phyloP scores from a whole-genome alignment of 2,329 filamentous ascomycete genomes.

The Tothia fuscella region DNA sequence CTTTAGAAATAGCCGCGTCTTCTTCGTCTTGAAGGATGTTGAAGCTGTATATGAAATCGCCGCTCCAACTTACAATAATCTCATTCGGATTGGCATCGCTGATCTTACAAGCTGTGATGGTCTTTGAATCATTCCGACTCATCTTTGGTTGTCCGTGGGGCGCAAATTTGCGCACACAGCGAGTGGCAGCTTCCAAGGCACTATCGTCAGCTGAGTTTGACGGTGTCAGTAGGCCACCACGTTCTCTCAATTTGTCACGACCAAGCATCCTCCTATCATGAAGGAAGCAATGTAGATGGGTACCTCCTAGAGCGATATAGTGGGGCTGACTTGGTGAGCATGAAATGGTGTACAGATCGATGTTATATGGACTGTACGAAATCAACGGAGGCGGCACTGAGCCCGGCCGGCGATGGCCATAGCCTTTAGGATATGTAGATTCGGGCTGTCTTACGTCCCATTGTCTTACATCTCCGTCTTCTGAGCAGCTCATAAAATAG shows the following conservation, averaged over 20 bases:
- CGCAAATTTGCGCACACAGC: slow-evolving; percentile 55
- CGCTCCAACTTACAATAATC: slow-evolving; percentile 56
- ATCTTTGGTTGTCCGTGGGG: slow-evolving; percentile 45
- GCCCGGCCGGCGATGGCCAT: neutral
- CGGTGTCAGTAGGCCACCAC: slow-evolving; percentile 35
- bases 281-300: slow-evolving; percentile 55
- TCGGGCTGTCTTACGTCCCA: slow-evolving; percentile 56
- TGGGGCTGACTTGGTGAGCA: slow-evolving; percentile 56
- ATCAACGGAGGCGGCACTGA: slow-evolving; percentile 41
- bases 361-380: slow-evolving; percentile 49
- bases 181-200: slow-evolving; percentile 45
- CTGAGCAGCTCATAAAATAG: slow-evolving; percentile 57
- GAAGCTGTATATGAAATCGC: slow-evolving; percentile 54
- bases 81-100: slow-evolving; percentile 57
- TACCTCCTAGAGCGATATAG: slow-evolving; percentile 58
- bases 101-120: slow-evolving; percentile 60
- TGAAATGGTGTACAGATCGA: slow-evolving; percentile 57
- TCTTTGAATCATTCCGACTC: slow-evolving; percentile 38
- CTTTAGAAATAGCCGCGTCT: slow-evolving; percentile 19
- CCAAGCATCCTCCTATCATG: slow-evolving; percentile 58
- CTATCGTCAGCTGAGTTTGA: slow-evolving; percentile 36
- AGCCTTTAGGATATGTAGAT: slow-evolving; percentile 45
- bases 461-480: slow-evolving; percentile 58
- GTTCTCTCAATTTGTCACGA: slow-evolving; percentile 43
- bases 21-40: slow-evolving; percentile 46